A percentile compares a stretch with the other conserved stretches of the same genome.
Conservation (phyloP, 2,329 filamentous ascomycete species). For the Pseudogymnoascus pannorum region DNA sequence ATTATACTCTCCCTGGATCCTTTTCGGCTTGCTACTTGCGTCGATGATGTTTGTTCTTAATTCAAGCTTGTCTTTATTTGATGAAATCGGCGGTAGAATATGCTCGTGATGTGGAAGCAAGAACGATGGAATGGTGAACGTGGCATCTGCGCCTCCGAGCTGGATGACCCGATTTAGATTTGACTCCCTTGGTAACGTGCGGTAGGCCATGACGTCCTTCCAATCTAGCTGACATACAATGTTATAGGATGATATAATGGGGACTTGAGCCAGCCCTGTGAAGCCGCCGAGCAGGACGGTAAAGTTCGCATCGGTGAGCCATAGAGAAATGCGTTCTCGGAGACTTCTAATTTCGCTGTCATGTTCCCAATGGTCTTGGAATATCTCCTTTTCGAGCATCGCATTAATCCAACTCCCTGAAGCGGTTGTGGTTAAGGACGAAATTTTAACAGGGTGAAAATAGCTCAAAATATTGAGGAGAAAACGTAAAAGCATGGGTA, state of each 20-base stretch:
- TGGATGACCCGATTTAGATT: conserved; percentile 41
- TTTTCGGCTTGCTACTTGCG: conserved; percentile 37
- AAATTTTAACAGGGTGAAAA: conserved; percentile 43
- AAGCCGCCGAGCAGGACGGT: conserved; percentile 41
- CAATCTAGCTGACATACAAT: conserved; percentile 40
- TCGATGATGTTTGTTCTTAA: conserved; percentile 34
- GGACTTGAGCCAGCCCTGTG: conserved; percentile 38
- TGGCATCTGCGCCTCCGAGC: conserved; percentile 43
- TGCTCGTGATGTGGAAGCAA: conserved; percentile 49
- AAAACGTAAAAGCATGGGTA: conserved; percentile 42
- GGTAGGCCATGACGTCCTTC: conserved; percentile 42
- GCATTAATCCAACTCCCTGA: conserved; percentile 44
- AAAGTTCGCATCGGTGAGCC: conserved; percentile 46
- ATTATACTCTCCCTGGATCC: conserved; percentile 33
- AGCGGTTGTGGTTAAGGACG: conserved; percentile 42
- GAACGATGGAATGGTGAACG: conserved; percentile 40
- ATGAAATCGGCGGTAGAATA: conserved; percentile 37
- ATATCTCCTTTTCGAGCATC: conserved; percentile 40
- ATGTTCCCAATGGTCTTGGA: conserved; percentile 39
- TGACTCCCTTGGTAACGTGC: conserved; percentile 36
- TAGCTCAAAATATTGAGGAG: conserved; percentile 43
- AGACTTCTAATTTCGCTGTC: conserved; percentile 39
- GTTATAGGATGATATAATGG: conserved; percentile 40
- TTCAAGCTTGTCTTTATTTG: conserved; percentile 27
- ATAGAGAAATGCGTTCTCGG: conserved; percentile 38